Evolutionary conservation across 2,329 filamentous ascomycete species (phyloP), one percentile per base, ranked within the genome.

Genomic region (Phymatotrichopsis omnivora): DNA sequence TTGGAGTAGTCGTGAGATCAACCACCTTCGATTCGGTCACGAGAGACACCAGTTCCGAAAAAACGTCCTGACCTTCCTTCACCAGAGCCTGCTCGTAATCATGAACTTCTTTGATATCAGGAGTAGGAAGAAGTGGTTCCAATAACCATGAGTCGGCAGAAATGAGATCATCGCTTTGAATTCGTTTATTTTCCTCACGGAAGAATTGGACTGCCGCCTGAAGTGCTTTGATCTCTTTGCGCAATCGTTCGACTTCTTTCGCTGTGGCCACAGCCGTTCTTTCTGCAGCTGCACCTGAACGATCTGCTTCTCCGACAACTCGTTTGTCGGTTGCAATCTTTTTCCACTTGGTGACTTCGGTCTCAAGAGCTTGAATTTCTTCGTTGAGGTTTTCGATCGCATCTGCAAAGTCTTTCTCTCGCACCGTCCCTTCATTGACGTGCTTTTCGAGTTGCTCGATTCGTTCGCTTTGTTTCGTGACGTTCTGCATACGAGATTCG

Each of bases 401-500:
- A 47, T 69, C 63, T 52, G 71, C 69, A 20, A 73, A 68, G 14
- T 70, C 65, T 37, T 71, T 55, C 40, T 62, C 59, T 24, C 55
- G 52, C 2, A 37, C 46, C 16, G 36, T 52, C 16, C 48, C 53
- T 27, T 57, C 52, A 2, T 44, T 70, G 19, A 82, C 68, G 56
- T 71, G 67, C 25, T 65, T 65, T 62, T 85, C 80, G 10, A 85
- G 69, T 42, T 77, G 75, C 16, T 69, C 68, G 55, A 85, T 82
- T 41, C 72, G 73, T 39, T 78, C 75, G 11, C 82, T 76, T 64
- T 89, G 87, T 61, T 82, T 78, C 54, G 78, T 77, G 5, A 84
- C 83, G 60, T 93, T 86, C 47, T 80, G 78, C 79, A 91, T 87
- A 46, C 85, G 74, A 6, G 84, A 83, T 63, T 93, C 84, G 28